Evolutionary conservation across 495 filamentous ascomycete species (phyloP).

Genomic region (Xylaria palmicola): DNA sequence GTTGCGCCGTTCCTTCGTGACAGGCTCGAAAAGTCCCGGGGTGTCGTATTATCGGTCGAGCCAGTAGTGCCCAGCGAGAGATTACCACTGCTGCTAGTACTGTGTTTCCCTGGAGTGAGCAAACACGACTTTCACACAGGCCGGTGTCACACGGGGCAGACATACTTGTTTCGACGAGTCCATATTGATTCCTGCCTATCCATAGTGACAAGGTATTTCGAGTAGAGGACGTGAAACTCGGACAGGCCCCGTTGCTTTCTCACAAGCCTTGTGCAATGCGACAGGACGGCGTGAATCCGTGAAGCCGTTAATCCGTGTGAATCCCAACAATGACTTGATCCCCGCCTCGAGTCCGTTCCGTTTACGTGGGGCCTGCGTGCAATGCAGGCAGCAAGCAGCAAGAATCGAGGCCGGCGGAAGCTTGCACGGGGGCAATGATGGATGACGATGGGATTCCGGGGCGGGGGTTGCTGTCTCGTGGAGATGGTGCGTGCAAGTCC

Average conservation of each 20-base stretch:
- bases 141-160: constrained; percentile 12
- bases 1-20: constrained; percentile 55
- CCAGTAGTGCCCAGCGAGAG: constrained; percentile 79
- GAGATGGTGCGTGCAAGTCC: not conserved
- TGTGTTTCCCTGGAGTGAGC: constrained; percentile 5
- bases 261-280: constrained; percentile 1
- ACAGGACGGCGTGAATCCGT: constrained; percentile 6
- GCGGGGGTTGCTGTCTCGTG: not conserved
- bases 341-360: not conserved
- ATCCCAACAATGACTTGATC: no score
- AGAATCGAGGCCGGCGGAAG: no score
- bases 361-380: no score
- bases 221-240: constrained; percentile 11
- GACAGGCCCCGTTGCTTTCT: constrained; percentile 15
- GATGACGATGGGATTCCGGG: not conserved
- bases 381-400: no score
- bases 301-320: no score
- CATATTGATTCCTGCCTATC: constrained; percentile 60
- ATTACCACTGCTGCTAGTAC: constrained; percentile 68
- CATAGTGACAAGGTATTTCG: constrained; percentile 22
- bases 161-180: constrained; percentile 91
- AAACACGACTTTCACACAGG: not conserved
- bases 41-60: constrained; percentile 62
- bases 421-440: not conserved
- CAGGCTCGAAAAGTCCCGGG: constrained; percentile 50